Percentiles rank a stretch among this genome's conserved stretches.
These are phyloP conservation scores for Capillidium rhysosporum DNA, from an alignment of 371 early-diverging fungal species.

Conservation along the genomic window DNA sequence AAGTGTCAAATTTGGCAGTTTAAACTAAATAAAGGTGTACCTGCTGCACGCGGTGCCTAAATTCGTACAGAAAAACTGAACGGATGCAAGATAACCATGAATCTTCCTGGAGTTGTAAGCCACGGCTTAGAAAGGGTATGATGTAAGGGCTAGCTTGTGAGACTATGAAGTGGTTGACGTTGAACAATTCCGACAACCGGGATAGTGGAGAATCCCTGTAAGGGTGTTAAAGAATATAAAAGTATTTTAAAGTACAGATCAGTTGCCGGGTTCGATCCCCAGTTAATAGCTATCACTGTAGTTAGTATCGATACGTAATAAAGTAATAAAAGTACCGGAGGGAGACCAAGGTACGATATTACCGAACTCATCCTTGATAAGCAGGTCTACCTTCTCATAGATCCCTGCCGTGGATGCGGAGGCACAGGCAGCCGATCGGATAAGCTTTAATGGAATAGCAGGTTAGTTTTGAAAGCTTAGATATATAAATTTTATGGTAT, in stretches of 20 bases:
- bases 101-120: constrained; percentile 24
- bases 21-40: constrained; percentile 14
- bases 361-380: constrained; percentile 45
- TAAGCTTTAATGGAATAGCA: constrained; percentile 29
- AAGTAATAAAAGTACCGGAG: constrained; percentile 15
- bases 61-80: constrained; percentile 29
- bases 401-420: constrained; percentile 37
- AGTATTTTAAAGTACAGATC: constrained; percentile 20
- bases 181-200: constrained; percentile 45
- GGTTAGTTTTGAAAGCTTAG: no score
- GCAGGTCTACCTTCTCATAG: constrained; percentile 30
- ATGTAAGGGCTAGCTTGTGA: constrained; percentile 44
- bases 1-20: background rate
- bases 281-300: constrained; percentile 7
- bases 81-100: constrained; percentile 19
- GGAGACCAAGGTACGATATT: constrained; percentile 38
- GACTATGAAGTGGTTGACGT: constrained; percentile 57
- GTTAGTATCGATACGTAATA: background rate
- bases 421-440: constrained; percentile 50
- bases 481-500: background rate
- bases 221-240: constrained; percentile 8
- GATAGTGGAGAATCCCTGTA: constrained; percentile 34
- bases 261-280: constrained; percentile 21
- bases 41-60: constrained; percentile 35
- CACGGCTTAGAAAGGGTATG: constrained; percentile 34